These are phyloP conservation scores for Candida sp. DNA, from an alignment of 1,139 yeast species.

Conservation along the genomic window DNA sequence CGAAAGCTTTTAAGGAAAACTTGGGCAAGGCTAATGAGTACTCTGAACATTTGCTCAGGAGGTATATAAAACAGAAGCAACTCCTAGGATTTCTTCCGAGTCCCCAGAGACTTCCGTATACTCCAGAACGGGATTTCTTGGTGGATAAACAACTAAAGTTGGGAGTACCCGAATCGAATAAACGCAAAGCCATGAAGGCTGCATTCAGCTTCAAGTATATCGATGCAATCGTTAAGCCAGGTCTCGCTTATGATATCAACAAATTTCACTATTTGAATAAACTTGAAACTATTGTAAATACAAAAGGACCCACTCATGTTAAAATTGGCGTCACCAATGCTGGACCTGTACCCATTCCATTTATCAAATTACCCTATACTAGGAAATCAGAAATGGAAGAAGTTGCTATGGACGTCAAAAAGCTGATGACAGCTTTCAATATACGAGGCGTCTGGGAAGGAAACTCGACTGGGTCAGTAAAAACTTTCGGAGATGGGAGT, in stretches of 20 bases:
- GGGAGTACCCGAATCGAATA: slow-evolving; percentile 11
- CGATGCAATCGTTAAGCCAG: slow-evolving; percentile 33
- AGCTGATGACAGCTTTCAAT: slow-evolving; percentile 21
- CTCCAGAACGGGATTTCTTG: slow-evolving; percentile 10
- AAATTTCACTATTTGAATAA: slow-evolving; percentile 19
- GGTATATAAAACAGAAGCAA: slow-evolving; percentile 29
- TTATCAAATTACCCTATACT: slow-evolving; percentile 24
- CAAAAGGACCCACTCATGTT: slow-evolving; percentile 38
- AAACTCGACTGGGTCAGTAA: slow-evolving; percentile 5
- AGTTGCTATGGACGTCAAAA: slow-evolving; percentile 31
- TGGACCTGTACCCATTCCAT: slow-evolving; percentile 30
- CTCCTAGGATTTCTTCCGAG: slow-evolving; percentile 22
- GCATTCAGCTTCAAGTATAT: slow-evolving; percentile 35
- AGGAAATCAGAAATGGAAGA: slow-evolving; percentile 16
- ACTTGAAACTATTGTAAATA: slow-evolving; percentile 18
- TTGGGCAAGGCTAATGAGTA: slow-evolving; percentile 3
- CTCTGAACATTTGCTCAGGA: slow-evolving; percentile 18
- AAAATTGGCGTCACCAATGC: slow-evolving; percentile 26
- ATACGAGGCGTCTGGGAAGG: slow-evolving; percentile 27
- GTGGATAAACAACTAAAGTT: slow-evolving; percentile 3
- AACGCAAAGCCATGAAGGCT: slow-evolving; percentile 12
- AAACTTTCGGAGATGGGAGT: slow-evolving; percentile 21
- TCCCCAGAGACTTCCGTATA: slow-evolving; percentile 32
- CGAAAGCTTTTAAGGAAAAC: not conserved
- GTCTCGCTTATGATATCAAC: slow-evolving; percentile 34